A percentile compares a stretch with the other conserved stretches of the same genome.
phyloP scores from a whole-genome alignment of 2,329 filamentous ascomycete genomes.

The Daldinia sp. region DNA sequence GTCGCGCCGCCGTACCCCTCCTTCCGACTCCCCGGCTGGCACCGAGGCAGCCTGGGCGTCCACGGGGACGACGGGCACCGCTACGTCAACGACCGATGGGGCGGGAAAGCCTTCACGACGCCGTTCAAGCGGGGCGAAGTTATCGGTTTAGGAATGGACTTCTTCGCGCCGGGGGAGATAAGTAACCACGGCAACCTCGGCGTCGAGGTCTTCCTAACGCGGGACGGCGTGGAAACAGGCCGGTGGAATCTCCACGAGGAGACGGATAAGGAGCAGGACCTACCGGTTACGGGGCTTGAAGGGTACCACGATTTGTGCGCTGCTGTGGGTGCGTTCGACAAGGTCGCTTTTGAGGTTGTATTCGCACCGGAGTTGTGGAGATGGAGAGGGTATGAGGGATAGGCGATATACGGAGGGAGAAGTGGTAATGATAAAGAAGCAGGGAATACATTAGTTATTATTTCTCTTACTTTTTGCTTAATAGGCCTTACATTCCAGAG shows the following conservation, averaged over 20 bases:
- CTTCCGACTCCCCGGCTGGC: constrained; percentile 83
- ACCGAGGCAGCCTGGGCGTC: constrained; percentile 76
- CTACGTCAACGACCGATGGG: constrained; percentile 78
- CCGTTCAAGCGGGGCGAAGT: constrained; percentile 72
- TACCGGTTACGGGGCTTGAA: constrained; percentile 72
- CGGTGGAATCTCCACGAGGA: constrained; percentile 81
- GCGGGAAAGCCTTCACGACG: constrained; percentile 72
- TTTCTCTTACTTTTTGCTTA: too few relatives aligned
- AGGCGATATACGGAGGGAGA: not conserved
- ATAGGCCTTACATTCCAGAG: too few relatives aligned
- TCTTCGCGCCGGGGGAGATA: constrained; percentile 50
- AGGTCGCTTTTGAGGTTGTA: constrained; percentile 72
- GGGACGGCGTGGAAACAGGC: constrained; percentile 66
- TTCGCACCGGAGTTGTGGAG: constrained; percentile 68
- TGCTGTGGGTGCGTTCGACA: constrained; percentile 74
- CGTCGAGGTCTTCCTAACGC: constrained; percentile 74
- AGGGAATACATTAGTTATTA: too few relatives aligned
- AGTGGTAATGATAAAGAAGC: not conserved
- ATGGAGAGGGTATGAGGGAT: constrained; percentile 51
- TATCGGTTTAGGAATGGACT: constrained; percentile 75
- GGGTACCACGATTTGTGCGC: constrained; percentile 76
- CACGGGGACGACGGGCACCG: constrained; percentile 81
- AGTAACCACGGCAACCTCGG: constrained; percentile 52
- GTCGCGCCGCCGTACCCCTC: constrained; percentile 77
- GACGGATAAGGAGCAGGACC: constrained; percentile 68